Evolutionary conservation across 2,329 filamentous ascomycete species (phyloP), one percentile per base, ranked within the genome.

Genomic region (Domatiomyces globalis): DNA sequence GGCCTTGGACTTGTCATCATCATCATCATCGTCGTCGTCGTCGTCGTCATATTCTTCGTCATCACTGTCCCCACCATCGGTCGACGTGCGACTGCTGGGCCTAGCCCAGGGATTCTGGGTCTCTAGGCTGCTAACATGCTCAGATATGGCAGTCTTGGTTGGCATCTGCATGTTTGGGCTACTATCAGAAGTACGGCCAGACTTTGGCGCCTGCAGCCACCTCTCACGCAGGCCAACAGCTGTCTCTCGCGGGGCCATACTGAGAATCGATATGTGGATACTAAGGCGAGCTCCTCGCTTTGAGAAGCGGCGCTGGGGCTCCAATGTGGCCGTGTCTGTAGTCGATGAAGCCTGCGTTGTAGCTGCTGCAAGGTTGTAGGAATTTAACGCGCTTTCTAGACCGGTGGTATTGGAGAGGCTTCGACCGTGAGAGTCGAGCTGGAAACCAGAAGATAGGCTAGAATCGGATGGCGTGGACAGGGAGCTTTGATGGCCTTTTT

Each of bases 261-360:
- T 57, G 25, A 61, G 47, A 45, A 62, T 58, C 2, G 60, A 60
- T 48, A 54, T 60, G 48, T 60, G 58, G 5, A 60, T 54, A 6
- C 53, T 57, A 1, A 62, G 53, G 5, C 57, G 52, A 18, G 57
- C 56, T 25, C 57, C 59, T 27, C 57, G 59, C 22, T 52, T 52
- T 12, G 57, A 60, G 48, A 60, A 58, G 15, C 55, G 52, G 10
- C 52, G 46, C 33, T 47, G 29, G 19, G 58, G 43, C n/a, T 7
- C 36, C 9, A 6, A 17, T 8, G 18, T 18, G 43, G 54, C 56
- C 6, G 43, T 45, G 43, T 36, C 46, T 19, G 51, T 47, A 18
- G 49, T 54, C 17, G 53, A 48, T 9, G 27, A 39, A 7, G 36
- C 17, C 8, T 19, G 18, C 5, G 25, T 44, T 22, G 46, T 44